Base-by-base conservation (phyloP, 345 rosid species). In the Crucihimalaya himalaica region DNA sequence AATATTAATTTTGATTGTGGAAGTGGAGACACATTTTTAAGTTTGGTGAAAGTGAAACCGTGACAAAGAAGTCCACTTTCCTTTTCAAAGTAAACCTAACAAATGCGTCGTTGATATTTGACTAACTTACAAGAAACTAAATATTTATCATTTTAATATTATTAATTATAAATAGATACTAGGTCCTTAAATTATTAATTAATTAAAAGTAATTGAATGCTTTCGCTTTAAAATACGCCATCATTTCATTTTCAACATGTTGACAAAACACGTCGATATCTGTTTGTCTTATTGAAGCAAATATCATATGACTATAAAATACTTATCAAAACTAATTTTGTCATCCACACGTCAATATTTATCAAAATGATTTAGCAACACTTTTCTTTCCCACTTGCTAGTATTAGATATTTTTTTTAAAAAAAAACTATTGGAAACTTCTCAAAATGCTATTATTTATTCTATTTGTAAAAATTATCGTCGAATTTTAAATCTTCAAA, bases 61-160 rank as follows among this genome's bases (percentile, higher is more conserved):
- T 74, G 79, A 68, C 69, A 16, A 4, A 75, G 74, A 68, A 52
- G 3, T 1, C 50, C 63, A 75, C 62, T 61, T 21, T 52, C 18
- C 16, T 52, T 68, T 61, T 53, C 70, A 61, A 60, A 52, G 23
- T 16, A 28, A 58, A 50, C 18, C 67, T 68, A 75, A 23, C 68
- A 51, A 39, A 48, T 66, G 4, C 3, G 72, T 50, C 53, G 61
- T 74, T 58, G 16, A 50, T 66, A 51, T 75, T 72, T 50, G 73
- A 60, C 68, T 74, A 8, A 12, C 2, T 13, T 25, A n/a, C 35
- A 9, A 63, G n/a, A 25, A n/a, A 25, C 5, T 15, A 42, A 62
- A 62, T 13, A 28, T 45, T 4, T 45, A 63, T 15, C 46, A 43
- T 5, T n/a, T n/a, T n/a, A n/a, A n/a, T n/a, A n/a, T n/a, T n/a